These are phyloP conservation scores for Colletotrichum trifolii DNA, from an alignment of 2,329 filamentous ascomycete species.

Conservation along the genomic window DNA sequence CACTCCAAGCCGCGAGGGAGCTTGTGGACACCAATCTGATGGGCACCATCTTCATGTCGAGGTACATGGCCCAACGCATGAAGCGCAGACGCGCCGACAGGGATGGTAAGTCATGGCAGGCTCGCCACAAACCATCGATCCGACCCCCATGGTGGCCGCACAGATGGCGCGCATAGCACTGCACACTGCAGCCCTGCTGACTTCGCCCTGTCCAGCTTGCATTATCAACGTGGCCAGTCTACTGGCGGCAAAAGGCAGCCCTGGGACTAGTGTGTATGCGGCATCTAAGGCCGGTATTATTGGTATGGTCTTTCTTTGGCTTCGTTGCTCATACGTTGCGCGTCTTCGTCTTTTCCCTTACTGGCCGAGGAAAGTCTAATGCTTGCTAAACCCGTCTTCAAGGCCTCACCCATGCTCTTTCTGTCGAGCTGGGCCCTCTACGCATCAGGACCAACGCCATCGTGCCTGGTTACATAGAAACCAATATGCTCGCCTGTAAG, in stretches of 20 bases:
- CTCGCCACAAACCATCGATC: constrained; percentile 19
- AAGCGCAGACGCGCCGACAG: constrained; percentile 43
- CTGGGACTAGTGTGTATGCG: constrained; percentile 78
- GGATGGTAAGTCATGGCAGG: constrained; percentile 40
- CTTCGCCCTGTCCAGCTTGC: constrained; percentile 55
- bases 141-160: constrained; percentile 15
- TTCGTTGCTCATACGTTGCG: constrained; percentile 24
- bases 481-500: constrained; percentile 80
- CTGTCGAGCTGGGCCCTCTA: constrained; percentile 68
- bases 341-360: constrained; percentile 11
- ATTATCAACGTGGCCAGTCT: constrained; percentile 88
- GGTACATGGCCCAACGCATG: constrained; percentile 61
- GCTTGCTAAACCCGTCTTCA: constrained; percentile 30
- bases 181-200: constrained; percentile 23
- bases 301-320: constrained; percentile 56
- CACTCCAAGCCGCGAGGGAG: constrained; percentile 60
- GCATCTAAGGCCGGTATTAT: constrained; percentile 85
- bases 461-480: constrained; percentile 84
- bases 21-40: constrained; percentile 78
- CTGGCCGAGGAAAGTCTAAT: constrained; percentile 22
- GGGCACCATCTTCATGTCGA: constrained; percentile 72
- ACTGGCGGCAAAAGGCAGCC: constrained; percentile 75
- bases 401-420: constrained; percentile 77
- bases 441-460: constrained; percentile 83
- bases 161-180: background rate